These are phyloP conservation scores for Schizonepeta tenuifolia DNA, from an alignment of 257 asterid genomes.

Conservation along the genomic window DNA sequence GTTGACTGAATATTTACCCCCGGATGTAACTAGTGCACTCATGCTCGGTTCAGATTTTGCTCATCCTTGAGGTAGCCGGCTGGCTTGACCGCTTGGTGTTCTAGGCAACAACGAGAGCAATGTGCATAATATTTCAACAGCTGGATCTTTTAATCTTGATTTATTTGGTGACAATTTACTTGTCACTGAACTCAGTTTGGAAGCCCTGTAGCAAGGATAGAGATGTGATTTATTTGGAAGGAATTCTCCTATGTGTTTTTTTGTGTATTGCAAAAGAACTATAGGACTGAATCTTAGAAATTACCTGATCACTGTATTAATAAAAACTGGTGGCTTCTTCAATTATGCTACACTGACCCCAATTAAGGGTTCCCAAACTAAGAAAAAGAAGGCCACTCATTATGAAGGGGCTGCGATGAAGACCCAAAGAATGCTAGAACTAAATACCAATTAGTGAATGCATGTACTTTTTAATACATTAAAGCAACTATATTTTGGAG, in stretches of 20 bases:
- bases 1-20: not conserved
- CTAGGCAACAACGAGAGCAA: not conserved
- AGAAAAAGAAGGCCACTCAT: slow-evolving; percentile 42
- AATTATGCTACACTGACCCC: slow-evolving; percentile 38
- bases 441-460: no score
- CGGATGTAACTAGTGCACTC: not conserved
- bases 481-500: not conserved
- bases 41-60: not conserved
- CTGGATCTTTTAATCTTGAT: not conserved
- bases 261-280: slow-evolving; percentile 31
- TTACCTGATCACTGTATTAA: slow-evolving; percentile 44
- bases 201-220: slow-evolving; percentile 45
- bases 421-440: slow-evolving; percentile 45
- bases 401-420: slow-evolving; percentile 39
- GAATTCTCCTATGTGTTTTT: slow-evolving; percentile 29
- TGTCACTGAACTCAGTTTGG: slow-evolving; percentile 26
- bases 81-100: not conserved
- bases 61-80: not conserved
- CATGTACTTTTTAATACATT: no score
- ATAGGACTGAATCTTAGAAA: slow-evolving; percentile 24
- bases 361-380: slow-evolving; percentile 21
- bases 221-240: slow-evolving; percentile 45
- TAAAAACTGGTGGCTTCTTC: slow-evolving; percentile 39
- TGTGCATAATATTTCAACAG: not conserved
- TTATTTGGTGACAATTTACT: slow-evolving; percentile 33